These are phyloP conservation scores for Periconia digitata DNA, from an alignment of 2,329 filamentous ascomycete species.

Conservation along the genomic window DNA sequence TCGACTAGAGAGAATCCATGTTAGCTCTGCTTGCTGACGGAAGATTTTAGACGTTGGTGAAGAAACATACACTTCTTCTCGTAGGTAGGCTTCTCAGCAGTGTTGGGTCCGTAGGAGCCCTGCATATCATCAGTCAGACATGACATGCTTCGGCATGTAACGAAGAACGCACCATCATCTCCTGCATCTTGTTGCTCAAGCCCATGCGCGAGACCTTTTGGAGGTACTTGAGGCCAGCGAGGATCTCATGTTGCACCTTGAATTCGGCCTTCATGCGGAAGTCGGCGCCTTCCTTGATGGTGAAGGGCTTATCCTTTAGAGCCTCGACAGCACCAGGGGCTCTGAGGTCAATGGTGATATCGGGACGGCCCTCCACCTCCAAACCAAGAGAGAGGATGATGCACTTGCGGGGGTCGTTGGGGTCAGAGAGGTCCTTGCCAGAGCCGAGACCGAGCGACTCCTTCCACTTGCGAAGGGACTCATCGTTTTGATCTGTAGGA, in stretches of 20 bases:
- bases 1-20: conserved; percentile 67
- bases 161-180: conserved; percentile 80
- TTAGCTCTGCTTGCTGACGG: conserved; percentile 13
- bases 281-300: conserved; percentile 90
- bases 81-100: conserved; percentile 80
- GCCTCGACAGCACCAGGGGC: conserved; percentile 70
- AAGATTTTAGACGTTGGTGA: too few relatives aligned
- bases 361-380: conserved; percentile 76
- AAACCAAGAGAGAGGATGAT: conserved; percentile 91
- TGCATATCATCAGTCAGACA: conserved; percentile 44
- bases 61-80: conserved; percentile 87
- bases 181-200: conserved; percentile 86
- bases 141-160: neutral
- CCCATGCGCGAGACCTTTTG: conserved; percentile 91
- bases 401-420: conserved; percentile 81
- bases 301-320: conserved; percentile 92
- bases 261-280: conserved; percentile 96
- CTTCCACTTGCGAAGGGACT: conserved; percentile 97
- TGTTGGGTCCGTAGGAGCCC: conserved; percentile 94
- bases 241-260: conserved; percentile 94
- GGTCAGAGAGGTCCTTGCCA: conserved; percentile 53
- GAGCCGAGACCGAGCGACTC: conserved; percentile 84
- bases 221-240: conserved; percentile 93
- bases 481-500: conserved; percentile 68
- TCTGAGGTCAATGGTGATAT: conserved; percentile 88